These are phyloP conservation scores for Wickerhamiella alocasiicola DNA, from an alignment of 805 yeast species.

Conservation along the genomic window DNA sequence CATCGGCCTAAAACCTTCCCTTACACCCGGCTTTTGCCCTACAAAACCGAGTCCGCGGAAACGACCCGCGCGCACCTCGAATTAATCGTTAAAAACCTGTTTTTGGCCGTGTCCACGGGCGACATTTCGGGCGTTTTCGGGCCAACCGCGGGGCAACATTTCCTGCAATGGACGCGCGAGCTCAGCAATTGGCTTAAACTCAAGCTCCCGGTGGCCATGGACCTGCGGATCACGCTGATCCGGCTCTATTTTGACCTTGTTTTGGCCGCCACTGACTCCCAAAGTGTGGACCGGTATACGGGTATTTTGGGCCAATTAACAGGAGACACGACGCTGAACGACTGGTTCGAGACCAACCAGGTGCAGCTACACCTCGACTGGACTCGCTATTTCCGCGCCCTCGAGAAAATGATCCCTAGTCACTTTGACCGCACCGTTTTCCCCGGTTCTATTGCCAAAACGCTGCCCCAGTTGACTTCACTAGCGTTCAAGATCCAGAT, in stretches of 20 bases:
- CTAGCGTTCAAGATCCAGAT: constrained; percentile 32
- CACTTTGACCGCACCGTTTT: constrained; percentile 17
- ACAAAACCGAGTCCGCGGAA: constrained; percentile 49
- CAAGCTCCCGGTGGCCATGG: constrained; percentile 68
- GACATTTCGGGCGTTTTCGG: constrained; percentile 64
- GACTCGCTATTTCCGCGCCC: constrained; percentile 33
- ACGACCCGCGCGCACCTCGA: constrained; percentile 65
- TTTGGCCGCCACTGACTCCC: constrained; percentile 57
- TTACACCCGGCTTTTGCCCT: constrained; percentile 48
- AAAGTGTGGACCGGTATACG: constrained; percentile 48
- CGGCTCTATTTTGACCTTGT: constrained; percentile 60
- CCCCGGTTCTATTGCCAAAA: constrained; percentile 16
- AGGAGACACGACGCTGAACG: constrained; percentile 31
- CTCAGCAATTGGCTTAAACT: constrained; percentile 62
- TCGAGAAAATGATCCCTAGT: constrained; percentile 19
- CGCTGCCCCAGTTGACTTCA: constrained; percentile 9
- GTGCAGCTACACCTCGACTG: constrained; percentile 42
- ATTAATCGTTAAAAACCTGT: constrained; percentile 68
- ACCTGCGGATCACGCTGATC: constrained; percentile 47
- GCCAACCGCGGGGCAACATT: constrained; percentile 46
- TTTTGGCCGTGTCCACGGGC: constrained; percentile 60
- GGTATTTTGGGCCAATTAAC: constrained; percentile 49
- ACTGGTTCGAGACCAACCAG: constrained; percentile 5
- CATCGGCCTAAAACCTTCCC: constrained; percentile 31
- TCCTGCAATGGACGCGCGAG: constrained; percentile 81